Conservation (phyloP, 306 rosid genomes). For the Quillaja saponaria region DNA sequence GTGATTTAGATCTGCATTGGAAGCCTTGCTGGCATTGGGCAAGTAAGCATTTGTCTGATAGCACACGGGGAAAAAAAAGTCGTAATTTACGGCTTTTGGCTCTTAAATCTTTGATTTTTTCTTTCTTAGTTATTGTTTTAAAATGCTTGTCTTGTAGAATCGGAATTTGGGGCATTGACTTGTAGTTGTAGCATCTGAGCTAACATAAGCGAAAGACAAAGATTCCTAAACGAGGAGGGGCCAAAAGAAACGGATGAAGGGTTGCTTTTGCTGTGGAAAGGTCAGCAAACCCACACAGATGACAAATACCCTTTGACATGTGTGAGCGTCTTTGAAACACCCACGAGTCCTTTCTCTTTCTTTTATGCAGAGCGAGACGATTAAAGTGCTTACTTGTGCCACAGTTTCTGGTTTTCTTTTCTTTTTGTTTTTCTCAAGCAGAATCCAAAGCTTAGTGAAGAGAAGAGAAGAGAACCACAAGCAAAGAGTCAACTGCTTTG, state of each 20-base stretch:
- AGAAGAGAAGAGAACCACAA: neutral
- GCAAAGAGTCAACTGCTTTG: conserved; percentile 57
- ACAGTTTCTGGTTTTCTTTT: conserved; percentile 29
- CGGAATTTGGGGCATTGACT: conserved; percentile 67
- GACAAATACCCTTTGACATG: conserved; percentile 28
- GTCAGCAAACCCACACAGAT: conserved; percentile 39
- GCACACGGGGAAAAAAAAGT: conserved; percentile 41
- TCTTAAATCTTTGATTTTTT: no score
- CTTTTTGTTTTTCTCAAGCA: conserved; percentile 34
- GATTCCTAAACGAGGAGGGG: conserved; percentile 93
- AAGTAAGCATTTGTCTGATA: conserved; percentile 38
- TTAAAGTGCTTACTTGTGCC: conserved; percentile 46
- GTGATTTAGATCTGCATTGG: conserved; percentile 24
- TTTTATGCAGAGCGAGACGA: conserved; percentile 52
- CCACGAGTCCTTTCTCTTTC: conserved; percentile 50
- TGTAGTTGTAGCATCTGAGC: conserved; percentile 24
- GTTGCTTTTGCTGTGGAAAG: conserved; percentile 39
- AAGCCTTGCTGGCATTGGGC: conserved; percentile 10
- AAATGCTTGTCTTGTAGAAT: conserved; percentile 50
- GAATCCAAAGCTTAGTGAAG: conserved; percentile 63
- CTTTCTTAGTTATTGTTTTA: no score
- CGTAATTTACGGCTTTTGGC: conserved; percentile 60
- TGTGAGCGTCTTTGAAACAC: conserved; percentile 40
- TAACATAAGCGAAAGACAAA: conserved; percentile 36
- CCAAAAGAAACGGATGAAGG: conserved; percentile 34